A percentile compares a stretch with the other conserved stretches of the same genome.
Conservation (phyloP, 805 yeast species). For the Sporopachydermia quercuum region DNA sequence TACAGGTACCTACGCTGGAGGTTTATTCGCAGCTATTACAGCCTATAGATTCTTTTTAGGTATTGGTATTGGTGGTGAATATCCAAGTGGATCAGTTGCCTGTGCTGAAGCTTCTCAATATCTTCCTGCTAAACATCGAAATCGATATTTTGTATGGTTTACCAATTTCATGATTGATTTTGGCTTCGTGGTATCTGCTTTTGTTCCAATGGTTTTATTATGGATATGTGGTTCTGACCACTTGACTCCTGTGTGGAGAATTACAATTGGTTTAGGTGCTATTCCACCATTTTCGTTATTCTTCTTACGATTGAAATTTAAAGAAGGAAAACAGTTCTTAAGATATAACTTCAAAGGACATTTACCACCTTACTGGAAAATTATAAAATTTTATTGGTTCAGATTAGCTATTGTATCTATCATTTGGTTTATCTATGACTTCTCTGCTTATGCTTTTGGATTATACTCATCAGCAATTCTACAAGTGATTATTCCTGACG, state of each 20-base stretch:
- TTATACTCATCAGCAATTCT: conserved; percentile 67
- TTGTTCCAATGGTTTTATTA: conserved; percentile 73
- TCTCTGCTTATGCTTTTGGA: conserved; percentile 77
- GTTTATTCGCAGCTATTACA: conserved; percentile 73
- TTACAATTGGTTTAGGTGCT: conserved; percentile 81
- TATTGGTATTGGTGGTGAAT: conserved; percentile 87
- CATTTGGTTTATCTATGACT: conserved; percentile 88
- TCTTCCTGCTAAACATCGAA: conserved; percentile 70
- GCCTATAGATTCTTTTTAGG: conserved; percentile 81
- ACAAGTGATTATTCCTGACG: conserved; percentile 36
- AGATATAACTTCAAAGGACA: conserved; percentile 55
- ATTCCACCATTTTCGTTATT: conserved; percentile 72
- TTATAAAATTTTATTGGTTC: conserved; percentile 73
- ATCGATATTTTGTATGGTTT: conserved; percentile 80
- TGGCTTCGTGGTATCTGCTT: conserved; percentile 73
- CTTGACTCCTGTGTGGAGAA: conserved; percentile 80
- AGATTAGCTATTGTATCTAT: conserved; percentile 54
- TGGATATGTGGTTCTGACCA: conserved; percentile 68
- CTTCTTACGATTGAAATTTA: conserved; percentile 58
- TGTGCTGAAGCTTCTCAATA: conserved; percentile 81
- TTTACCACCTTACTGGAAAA: conserved; percentile 44
- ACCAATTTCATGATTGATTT: conserved; percentile 78
- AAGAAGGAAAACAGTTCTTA: conserved; percentile 57
- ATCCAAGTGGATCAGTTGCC: conserved; percentile 87
- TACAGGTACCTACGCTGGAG: conserved; percentile 48